Evolutionary conservation across 257 asterid species (phyloP).

Genomic region (Salvia miltiorrhiza): DNA sequence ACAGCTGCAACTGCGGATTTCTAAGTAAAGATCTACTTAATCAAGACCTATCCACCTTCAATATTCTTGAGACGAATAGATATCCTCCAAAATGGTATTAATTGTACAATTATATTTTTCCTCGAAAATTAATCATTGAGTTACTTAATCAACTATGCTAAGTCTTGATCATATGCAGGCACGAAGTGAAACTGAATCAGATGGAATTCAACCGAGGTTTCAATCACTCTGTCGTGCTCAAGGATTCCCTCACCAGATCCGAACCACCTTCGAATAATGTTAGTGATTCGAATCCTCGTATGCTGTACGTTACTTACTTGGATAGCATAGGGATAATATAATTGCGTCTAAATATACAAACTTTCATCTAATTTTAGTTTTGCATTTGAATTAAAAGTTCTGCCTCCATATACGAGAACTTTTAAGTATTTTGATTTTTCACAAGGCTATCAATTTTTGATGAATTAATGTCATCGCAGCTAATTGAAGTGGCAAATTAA

Average conservation of each 20-base stretch:
- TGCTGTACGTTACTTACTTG: not conserved
- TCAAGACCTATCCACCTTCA: not conserved
- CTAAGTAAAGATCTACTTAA: not conserved
- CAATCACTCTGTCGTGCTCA: slow-evolving; percentile 24
- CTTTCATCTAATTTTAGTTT: too few species aligned
- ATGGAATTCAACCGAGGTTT: not conserved
- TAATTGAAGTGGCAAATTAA: too few species aligned
- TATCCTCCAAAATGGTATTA: slow-evolving; percentile 1
- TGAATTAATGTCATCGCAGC: too few species aligned
- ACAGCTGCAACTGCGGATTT: slow-evolving; percentile 7
- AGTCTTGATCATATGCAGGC: slow-evolving; percentile 26
- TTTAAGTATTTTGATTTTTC: too few species aligned
- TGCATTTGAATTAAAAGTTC: too few species aligned
- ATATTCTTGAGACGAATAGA: not conserved
- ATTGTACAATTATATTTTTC: not conserved
- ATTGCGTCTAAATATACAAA: too few species aligned
- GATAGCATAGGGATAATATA: too few species aligned
- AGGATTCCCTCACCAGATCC: slow-evolving; percentile 29
- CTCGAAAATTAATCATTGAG: not conserved
- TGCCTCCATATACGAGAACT: too few species aligned
- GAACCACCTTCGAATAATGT: slow-evolving; percentile 11
- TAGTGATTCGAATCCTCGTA: not conserved
- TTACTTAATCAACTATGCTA: not conserved
- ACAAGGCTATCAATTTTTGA: too few species aligned
- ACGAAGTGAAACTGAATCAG: slow-evolving; percentile 20